Percentiles rank a stretch among this genome's conserved stretches.
Conservation (phyloP, 371 early-diverging fungal species). For the Actinomortierella wolfii region DNA sequence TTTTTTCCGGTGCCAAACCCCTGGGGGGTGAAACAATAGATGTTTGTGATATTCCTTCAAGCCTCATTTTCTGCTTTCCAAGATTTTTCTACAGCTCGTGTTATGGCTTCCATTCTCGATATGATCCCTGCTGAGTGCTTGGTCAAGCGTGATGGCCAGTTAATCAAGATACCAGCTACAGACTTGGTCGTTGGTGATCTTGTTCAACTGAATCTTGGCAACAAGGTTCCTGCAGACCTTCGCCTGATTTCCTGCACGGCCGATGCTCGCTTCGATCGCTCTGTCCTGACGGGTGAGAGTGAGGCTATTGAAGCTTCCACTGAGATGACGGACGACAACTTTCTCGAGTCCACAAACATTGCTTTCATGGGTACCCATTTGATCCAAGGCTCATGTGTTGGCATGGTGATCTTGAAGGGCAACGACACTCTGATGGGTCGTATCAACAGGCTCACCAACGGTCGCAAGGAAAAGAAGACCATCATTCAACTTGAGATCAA, state of each 20-base stretch:
- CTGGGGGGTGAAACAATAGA: constrained; percentile 21
- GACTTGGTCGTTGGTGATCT: constrained; percentile 59
- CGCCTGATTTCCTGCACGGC: constrained; percentile 58
- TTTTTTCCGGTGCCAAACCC: neutral
- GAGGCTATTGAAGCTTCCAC: constrained; percentile 61
- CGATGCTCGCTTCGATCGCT: constrained; percentile 71
- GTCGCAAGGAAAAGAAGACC: constrained; percentile 51
- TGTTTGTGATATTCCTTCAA: constrained; percentile 68
- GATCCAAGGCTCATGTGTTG: constrained; percentile 64
- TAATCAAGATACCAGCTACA: constrained; percentile 51
- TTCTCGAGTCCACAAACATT: constrained; percentile 67
- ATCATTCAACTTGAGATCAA: constrained; percentile 72
- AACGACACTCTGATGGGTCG: constrained; percentile 75
- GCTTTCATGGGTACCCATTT: constrained; percentile 72
- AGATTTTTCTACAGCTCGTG: constrained; percentile 70
- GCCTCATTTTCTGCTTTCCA: constrained; percentile 74
- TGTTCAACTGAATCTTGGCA: constrained; percentile 64
- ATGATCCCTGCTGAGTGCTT: constrained; percentile 68
- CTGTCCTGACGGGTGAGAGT: constrained; percentile 73
- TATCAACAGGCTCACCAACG: constrained; percentile 62
- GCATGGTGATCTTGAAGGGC: constrained; percentile 65
- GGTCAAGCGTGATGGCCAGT: constrained; percentile 65
- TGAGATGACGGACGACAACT: constrained; percentile 59
- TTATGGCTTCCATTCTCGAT: constrained; percentile 76
- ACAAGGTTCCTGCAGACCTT: constrained; percentile 75